Percentiles rank a stretch among this genome's conserved stretches.
Conservation (phyloP, 129 eudicot genomes). For the Pseudognaphalium luteoalbum region DNA sequence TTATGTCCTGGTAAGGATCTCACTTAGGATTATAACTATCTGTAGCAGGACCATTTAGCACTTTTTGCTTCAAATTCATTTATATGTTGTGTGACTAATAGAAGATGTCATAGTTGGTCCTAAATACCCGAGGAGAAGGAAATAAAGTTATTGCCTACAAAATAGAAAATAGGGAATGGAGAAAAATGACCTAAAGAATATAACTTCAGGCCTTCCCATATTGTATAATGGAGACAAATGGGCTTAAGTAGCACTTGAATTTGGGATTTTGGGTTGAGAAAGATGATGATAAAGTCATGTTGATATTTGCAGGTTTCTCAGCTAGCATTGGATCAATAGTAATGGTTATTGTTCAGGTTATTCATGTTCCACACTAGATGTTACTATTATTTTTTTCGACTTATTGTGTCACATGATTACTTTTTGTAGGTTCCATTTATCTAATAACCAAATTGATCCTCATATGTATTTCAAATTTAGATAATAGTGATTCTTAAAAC, state of each 20-base stretch:
- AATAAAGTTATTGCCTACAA: neutral
- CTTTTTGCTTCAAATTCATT: too few species aligned
- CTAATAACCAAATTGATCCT: too few species aligned
- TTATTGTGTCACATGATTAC: neutral
- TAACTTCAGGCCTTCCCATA: neutral
- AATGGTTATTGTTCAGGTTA: conserved; percentile 84
- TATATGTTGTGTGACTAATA: too few species aligned
- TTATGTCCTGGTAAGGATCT: conserved; percentile 72
- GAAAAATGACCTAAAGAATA: conserved; percentile 13
- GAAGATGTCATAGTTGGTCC: too few species aligned
- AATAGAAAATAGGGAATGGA: neutral
- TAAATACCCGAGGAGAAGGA: too few species aligned
- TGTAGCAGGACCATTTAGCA: too few species aligned
- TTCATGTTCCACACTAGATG: neutral
- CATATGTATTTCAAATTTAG: too few species aligned
- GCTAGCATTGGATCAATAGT: conserved; percentile 62
- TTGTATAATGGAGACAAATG: neutral
- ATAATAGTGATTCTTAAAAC: too few species aligned
- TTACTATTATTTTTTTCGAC: neutral
- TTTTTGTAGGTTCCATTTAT: conserved; percentile 24
- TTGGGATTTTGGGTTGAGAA: neutral
- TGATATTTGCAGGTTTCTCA: conserved; percentile 59
- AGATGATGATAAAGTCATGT: neutral
- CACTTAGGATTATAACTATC: neutral
- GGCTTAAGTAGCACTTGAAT: conserved; percentile 1